Evolutionary conservation across 1,284 basidiomycete genomes (phyloP), one percentile per base, ranked within the genome.

Genomic region (Ganoderma boninense): DNA sequence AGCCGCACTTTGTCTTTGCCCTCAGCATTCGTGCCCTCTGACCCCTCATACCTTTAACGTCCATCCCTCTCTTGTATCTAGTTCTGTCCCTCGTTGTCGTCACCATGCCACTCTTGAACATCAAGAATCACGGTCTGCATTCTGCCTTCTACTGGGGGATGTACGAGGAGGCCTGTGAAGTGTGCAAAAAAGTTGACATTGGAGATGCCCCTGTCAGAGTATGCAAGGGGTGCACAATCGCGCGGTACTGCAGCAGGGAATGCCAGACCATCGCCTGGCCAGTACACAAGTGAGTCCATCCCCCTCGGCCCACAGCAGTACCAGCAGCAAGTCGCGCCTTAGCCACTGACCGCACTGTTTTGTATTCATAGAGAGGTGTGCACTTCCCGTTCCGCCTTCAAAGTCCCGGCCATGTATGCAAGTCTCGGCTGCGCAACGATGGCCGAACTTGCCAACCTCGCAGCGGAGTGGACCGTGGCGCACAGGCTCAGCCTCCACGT

Each of bases 171-270:
- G 29, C 29, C 29, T 32, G 29, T 32, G 29, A 32, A 32, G 29
- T 32, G 29, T 32, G 29, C 29, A 32, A 32, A 32, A 32, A 32
- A 32, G 29, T 32, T 32, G 29, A 2, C 29, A 4, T 32, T 32
- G 29, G 29, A 14, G 54, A 29, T 8, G 23, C 13, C 23, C 10
- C 6, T 6, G 26, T 56, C 54, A 56, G 32, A 32, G 13, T 18
- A 4, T 56, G 54, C 14, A 56, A 0, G 26, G 54, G 54, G 29
- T 56, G 54, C 26, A 16, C 54, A 26, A 11, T 16, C 54, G 26
- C 18, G 32, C 29, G 29, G 14, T 56, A 56, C 54, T 56, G 54
- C 54, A 56, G 54, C 54, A 56, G 32, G 29, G 54, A 56, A 56
- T 56, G 54, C 54, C 54, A 56, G 32, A 6, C 54, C 29, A 29